Evolutionary conservation across 768 basidiomycete species (phyloP).

Genomic region (Amanita molliuscula): DNA sequence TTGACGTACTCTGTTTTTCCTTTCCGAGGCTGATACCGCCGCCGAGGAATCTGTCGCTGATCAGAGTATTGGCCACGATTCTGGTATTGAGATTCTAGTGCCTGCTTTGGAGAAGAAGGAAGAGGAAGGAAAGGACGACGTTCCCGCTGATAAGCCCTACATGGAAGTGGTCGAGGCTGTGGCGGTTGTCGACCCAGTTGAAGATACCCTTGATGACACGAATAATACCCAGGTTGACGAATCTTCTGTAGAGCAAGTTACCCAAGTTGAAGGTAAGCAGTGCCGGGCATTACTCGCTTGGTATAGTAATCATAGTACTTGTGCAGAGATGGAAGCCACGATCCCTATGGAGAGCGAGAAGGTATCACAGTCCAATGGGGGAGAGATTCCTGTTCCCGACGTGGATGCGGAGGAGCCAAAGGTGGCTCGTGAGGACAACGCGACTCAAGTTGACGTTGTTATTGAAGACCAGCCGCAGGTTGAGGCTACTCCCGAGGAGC

Average conservation of each 20-base stretch:
- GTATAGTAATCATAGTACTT: background rate
- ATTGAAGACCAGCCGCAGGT: background rate
- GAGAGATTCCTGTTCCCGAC: background rate
- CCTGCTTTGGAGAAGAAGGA: background rate
- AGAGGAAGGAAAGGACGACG: background rate
- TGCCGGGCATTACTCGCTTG: background rate
- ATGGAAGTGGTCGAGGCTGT: background rate
- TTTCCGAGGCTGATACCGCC: background rate
- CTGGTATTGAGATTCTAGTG: conserved; percentile 2
- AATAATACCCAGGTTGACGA: background rate
- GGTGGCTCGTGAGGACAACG: background rate
- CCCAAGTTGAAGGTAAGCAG: background rate
- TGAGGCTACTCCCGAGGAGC: background rate
- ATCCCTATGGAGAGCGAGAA: background rate
- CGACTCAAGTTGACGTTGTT: background rate
- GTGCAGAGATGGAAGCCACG: background rate
- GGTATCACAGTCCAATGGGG: background rate
- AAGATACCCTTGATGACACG: background rate
- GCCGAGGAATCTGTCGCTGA: conserved; percentile 1
- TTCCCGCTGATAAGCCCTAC: background rate
- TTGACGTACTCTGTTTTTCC: background rate
- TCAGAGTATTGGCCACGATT: conserved; percentile 1
- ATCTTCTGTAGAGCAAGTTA: background rate
- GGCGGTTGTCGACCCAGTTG: background rate
- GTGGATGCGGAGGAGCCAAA: background rate